Base-by-base conservation (phyloP, 345 rosid genomes). In the Kernera saxatilis region DNA sequence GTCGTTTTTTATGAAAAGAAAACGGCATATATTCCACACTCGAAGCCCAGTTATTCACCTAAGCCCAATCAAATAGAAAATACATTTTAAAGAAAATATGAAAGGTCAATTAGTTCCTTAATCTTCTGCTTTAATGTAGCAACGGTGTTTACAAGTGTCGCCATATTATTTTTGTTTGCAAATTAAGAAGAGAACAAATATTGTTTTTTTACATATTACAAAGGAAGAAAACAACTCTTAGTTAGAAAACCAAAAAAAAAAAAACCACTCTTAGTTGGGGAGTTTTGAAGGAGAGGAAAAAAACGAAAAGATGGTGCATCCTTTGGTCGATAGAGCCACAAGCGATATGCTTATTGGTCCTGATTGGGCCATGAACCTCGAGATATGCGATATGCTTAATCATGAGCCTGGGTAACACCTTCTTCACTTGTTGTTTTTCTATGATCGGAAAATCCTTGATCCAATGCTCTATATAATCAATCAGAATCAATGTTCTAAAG, bases 261-360 rank as follows among this genome's bases (percentile, higher is more conserved):
- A 19, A 17, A 17, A 43, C 37, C 3, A 52, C 23, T 53, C 19
- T 25, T 45, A 54, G 76, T 26, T 64, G 5, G 26, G 21, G 13
- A 52, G 64, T 54, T 64, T 52, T 41, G 18, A 72, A 54, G 26
- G 40, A 55, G 18, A 64, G 44, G 37, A 8, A 44, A 30, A 54
- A 52, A 29, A 48, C 7, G 61, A 72, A 39, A 58, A 77, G 81
- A 94, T 94, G 99, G 99, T 94, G 91, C 89, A 88, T 79, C 81
- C 96, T 44, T 71, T 92, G 96, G 97, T 94, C 76, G 98, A 94
- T 75, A 74, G 99, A 72, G 99, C 99, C 39, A 94, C 99, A 58
- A 91, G 88, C 83, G 99, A 92, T 81, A 84, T 91, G 97, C 83
- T 94, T 78, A 90, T 89, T 80, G 98, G 99, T n/a, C 98, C 99